These are phyloP conservation scores for Colletotrichum ledebouriae DNA, from an alignment of 2,329 filamentous ascomycete species.

Conservation along the genomic window DNA sequence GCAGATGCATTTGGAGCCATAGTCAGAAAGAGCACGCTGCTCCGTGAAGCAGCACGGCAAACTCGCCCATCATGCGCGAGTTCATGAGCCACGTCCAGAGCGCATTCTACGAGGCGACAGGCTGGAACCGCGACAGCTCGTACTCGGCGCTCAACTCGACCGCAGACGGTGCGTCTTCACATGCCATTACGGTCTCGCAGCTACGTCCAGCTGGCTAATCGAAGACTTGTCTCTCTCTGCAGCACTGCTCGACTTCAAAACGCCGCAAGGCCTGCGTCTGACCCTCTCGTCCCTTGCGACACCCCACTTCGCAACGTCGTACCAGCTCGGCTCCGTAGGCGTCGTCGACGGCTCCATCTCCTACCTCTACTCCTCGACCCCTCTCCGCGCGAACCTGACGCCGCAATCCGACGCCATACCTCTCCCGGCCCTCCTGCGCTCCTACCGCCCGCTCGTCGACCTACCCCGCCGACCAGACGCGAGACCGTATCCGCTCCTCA, in stretches of 20 bases:
- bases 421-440: slow-evolving; percentile 81
- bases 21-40: slow-evolving; percentile 28
- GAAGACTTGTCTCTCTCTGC: background rate
- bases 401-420: slow-evolving; percentile 81
- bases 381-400: slow-evolving; percentile 74
- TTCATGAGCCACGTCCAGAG: slow-evolving; percentile 98
- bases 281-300: slow-evolving; percentile 93
- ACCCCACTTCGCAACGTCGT: slow-evolving; percentile 93
- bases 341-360: slow-evolving; percentile 97
- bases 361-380: slow-evolving; percentile 92
- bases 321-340: slow-evolving; percentile 89
- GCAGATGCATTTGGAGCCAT: slow-evolving; percentile 26
- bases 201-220: background rate
- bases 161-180: slow-evolving; percentile 72
- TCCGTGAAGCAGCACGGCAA: slow-evolving; percentile 15
- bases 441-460: slow-evolving; percentile 84
- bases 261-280: slow-evolving; percentile 85
- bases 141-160: slow-evolving; percentile 90
- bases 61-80: slow-evolving; percentile 77
- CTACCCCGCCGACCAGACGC: slow-evolving; percentile 55
- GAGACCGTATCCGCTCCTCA: slow-evolving; percentile 18
- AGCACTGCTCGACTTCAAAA: slow-evolving; percentile 91
- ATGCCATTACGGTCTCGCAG: no score
- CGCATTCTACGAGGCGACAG: slow-evolving; percentile 87
- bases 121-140: slow-evolving; percentile 93